Evolutionary conservation across 495 filamentous ascomycete species (phyloP).

Genomic region (Aspergillus ellipticus): DNA sequence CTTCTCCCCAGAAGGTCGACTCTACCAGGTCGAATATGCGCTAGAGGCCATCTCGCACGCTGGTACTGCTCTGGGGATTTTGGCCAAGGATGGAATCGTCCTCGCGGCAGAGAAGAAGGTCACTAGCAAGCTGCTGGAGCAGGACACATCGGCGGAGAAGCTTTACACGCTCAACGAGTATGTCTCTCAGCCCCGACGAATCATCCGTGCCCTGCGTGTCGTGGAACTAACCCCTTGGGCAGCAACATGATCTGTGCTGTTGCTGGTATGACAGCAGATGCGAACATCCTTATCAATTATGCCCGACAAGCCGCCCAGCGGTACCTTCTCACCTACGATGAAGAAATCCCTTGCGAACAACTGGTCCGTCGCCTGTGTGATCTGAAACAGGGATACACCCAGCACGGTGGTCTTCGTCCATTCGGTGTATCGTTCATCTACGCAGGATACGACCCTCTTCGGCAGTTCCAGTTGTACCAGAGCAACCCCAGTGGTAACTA

Average conservation of each 20-base stretch:
- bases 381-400: constrained; percentile 98
- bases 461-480: constrained; percentile 98
- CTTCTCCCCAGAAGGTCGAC: constrained; percentile 96
- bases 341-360: constrained; percentile 99
- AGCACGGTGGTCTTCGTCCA: constrained; percentile 94
- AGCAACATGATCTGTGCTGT: constrained; percentile 99
- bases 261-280: constrained; percentile 98
- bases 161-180: constrained; percentile 99
- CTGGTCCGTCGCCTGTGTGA: constrained; percentile 96
- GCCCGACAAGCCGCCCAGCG: constrained; percentile 93
- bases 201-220: background rate
- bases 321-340: constrained; percentile 98
- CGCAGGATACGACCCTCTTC: constrained; percentile 90
- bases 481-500: constrained; percentile 99
- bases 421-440: constrained; percentile 99
- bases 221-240: constrained; percentile 17
- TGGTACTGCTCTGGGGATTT: constrained; percentile 91
- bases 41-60: constrained; percentile 98
- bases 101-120: constrained; percentile 99
- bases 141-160: constrained; percentile 99
- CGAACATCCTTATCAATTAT: constrained; percentile 99
- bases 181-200: constrained; percentile 17
- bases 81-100: constrained; percentile 97
- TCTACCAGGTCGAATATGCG: constrained; percentile 99
- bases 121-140: constrained; percentile 97